Conservation (phyloP, 106 monocot genomes). For the Allium cepa region DNA sequence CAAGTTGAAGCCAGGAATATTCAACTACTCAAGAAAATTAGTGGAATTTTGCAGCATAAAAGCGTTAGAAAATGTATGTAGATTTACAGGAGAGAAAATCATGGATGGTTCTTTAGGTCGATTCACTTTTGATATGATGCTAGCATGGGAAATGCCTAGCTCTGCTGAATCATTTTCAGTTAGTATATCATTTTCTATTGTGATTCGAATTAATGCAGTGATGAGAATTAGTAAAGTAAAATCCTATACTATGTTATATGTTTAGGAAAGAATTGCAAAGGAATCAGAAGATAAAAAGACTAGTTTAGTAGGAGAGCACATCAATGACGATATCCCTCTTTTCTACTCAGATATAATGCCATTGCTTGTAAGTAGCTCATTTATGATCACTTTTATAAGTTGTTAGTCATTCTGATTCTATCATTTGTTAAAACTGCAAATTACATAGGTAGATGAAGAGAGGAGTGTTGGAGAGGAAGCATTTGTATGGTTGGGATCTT, state of each 20-base stretch:
- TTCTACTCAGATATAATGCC: constrained; percentile 98
- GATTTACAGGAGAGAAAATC: constrained; percentile 32
- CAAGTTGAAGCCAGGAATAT: constrained; percentile 27
- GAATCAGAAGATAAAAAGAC: constrained; percentile 57
- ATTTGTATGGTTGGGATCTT: constrained; percentile 69
- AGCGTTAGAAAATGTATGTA: constrained; percentile 36
- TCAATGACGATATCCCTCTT: constrained; percentile 70
- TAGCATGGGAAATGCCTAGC: constrained; percentile 68
- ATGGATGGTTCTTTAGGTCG: constrained; percentile 51
- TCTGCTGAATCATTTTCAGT: constrained; percentile 18
- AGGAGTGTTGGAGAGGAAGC: constrained; percentile 64
- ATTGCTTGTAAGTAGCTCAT: constrained; percentile 56
- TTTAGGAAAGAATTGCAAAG: constrained; percentile 59
- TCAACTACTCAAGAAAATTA: constrained; percentile 50
- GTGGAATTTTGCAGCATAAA: constrained; percentile 71
- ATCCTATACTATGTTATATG: too few species aligned
- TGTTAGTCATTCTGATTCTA: background rate
- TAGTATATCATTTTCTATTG: background rate
- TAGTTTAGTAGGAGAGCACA: constrained; percentile 19
- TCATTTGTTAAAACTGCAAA: background rate
- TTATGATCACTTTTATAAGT: background rate
- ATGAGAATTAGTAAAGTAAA: too few species aligned
- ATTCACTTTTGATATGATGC: constrained; percentile 92
- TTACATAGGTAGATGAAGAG: constrained; percentile 67
- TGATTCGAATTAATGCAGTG: background rate